A percentile compares a stretch with the other conserved stretches of the same genome.
phyloP scores from a whole-genome alignment of 1,139 yeast genomes.

The Debaryomyces robertsiae region DNA sequence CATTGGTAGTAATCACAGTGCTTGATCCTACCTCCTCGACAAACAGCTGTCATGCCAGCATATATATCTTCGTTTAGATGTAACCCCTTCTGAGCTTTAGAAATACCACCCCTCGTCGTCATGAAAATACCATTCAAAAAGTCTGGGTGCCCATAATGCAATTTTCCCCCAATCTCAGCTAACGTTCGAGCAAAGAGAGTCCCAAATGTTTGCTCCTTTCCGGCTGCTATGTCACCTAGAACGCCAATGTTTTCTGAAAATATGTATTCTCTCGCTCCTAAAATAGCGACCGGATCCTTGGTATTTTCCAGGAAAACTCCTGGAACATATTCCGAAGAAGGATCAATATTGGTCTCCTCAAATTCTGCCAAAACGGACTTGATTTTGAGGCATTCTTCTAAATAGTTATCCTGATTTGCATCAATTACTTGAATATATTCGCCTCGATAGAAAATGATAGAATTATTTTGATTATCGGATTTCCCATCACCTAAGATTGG shows the following conservation, averaged over 20 bases:
- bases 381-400: slow-evolving; percentile 58
- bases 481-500: slow-evolving; percentile 62
- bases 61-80: slow-evolving; percentile 59
- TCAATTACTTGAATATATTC: slow-evolving; percentile 57
- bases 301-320: slow-evolving; percentile 25
- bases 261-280: slow-evolving; percentile 57
- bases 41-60: slow-evolving; percentile 57
- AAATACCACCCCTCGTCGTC: slow-evolving; percentile 59
- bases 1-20: slow-evolving; percentile 61
- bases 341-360: slow-evolving; percentile 43
- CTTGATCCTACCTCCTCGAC: slow-evolving; percentile 56
- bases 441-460: slow-evolving; percentile 52
- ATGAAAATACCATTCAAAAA: slow-evolving; percentile 51
- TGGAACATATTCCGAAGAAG: slow-evolving; percentile 31
- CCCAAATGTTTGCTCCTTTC: slow-evolving; percentile 60
- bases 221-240: slow-evolving; percentile 59
- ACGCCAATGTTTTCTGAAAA: slow-evolving; percentile 58
- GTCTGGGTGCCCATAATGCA: slow-evolving; percentile 62
- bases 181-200: slow-evolving; percentile 57
- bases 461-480: slow-evolving; percentile 57
- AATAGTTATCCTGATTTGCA: slow-evolving; percentile 59
- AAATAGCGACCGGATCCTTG: slow-evolving; percentile 49
- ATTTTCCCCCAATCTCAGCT: slow-evolving; percentile 57
- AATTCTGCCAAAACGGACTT: slow-evolving; percentile 53
- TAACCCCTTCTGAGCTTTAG: slow-evolving; percentile 57